Evolutionary conservation across 148 eudicot genomes (phyloP).

Genomic region (Dysphania ambrosioides): DNA sequence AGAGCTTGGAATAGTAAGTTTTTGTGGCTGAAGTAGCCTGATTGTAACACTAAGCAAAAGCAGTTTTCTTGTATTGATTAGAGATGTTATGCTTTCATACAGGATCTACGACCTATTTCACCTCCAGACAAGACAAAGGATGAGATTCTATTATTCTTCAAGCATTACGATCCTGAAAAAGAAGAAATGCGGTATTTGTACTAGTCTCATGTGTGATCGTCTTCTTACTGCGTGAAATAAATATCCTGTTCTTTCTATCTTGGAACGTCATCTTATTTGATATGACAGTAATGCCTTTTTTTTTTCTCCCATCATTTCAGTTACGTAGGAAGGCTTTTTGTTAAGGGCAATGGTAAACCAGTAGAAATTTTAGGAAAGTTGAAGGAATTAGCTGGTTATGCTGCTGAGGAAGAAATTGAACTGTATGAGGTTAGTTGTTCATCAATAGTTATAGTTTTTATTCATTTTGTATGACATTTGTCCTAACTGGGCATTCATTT

Average conservation of each 20-base stretch:
- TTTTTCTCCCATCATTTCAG: conserved; percentile 27
- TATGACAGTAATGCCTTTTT: not conserved
- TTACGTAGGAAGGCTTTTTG: conserved; percentile 65
- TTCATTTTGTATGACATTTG: not conserved
- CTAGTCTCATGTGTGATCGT: not conserved
- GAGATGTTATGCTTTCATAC: conserved; percentile 10
- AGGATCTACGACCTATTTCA: conserved; percentile 66
- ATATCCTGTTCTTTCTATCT: not conserved
- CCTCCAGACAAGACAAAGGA: conserved; percentile 77
- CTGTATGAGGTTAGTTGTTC: conserved; percentile 54
- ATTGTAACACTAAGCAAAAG: not conserved
- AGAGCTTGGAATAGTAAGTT: conserved; percentile 58
- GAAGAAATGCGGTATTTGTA: conserved; percentile 64
- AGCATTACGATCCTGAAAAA: conserved; percentile 78
- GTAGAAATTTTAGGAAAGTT: conserved; percentile 51
- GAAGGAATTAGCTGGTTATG: conserved; percentile 59
- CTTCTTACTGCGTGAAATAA: conserved; percentile 3
- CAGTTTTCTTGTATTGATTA: not conserved
- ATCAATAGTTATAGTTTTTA: not conserved
- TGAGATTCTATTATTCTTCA: conserved; percentile 72
- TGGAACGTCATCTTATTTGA: not conserved
- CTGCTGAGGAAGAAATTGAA: conserved; percentile 62
- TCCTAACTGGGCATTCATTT: not conserved
- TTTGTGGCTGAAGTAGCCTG: not conserved
- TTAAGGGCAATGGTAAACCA: conserved; percentile 57